These are phyloP conservation scores for Dryas integrifolia DNA, from an alignment of 331 rosid species.

Conservation along the genomic window DNA sequence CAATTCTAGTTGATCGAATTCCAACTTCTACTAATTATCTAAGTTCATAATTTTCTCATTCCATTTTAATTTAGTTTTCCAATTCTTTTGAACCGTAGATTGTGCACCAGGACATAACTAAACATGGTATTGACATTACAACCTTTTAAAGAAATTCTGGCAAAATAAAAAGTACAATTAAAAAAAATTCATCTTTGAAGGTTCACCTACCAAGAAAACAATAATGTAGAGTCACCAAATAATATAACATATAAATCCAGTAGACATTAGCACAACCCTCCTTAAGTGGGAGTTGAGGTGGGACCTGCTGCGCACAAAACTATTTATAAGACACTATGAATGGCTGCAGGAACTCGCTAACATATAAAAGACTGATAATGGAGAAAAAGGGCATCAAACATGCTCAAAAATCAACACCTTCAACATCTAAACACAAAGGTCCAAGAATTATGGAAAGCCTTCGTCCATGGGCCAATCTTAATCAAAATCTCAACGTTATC, in stretches of 20 bases:
- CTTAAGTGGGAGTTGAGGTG: too few species aligned
- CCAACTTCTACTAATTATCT: background rate
- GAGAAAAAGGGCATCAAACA: background rate
- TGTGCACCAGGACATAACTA: background rate
- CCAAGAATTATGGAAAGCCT: conserved; percentile 10
- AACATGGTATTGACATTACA: background rate
- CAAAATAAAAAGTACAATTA: too few species aligned
- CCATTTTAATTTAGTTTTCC: background rate
- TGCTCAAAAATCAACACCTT: background rate
- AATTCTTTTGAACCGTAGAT: background rate
- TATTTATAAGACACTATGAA: background rate
- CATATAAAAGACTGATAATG: too few species aligned
- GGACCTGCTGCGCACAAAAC: too few species aligned
- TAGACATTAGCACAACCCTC: too few species aligned
- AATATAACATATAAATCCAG: too few species aligned
- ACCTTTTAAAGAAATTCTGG: background rate
- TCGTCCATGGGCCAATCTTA: background rate
- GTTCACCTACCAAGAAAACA: too few species aligned
- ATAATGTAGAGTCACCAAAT: too few species aligned
- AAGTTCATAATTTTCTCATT: background rate
- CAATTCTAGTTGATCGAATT: background rate
- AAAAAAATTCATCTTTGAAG: too few species aligned
- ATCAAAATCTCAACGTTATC: conserved; percentile 13
- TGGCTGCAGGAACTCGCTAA: background rate
- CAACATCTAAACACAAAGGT: background rate